Base-by-base conservation (phyloP, 371 early-diverging fungal species). In the Chytridium lagenaria region DNA sequence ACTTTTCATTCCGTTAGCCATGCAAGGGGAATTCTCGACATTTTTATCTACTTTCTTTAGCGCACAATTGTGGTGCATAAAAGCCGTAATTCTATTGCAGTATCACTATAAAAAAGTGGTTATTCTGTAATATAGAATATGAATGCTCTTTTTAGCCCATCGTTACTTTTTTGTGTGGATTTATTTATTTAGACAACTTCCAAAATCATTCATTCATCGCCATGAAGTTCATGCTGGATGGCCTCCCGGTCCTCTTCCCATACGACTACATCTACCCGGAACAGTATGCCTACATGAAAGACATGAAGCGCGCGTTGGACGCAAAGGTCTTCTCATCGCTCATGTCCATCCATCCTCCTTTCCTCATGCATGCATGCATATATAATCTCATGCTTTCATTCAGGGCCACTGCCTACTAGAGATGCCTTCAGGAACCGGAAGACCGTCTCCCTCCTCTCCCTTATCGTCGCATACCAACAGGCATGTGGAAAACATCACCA, bases 401-500 rank as follows among this genome's bases (percentile, higher is more conserved):
- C 55, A 94, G 92, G 98, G 99, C 38, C 96, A 97, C 77, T 92
- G 94, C 74, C 88, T 99, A 61, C 88, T 99, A 22, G 99, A 99
- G 87, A 99, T 99, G 99, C 99, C 99, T 64, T 99, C 99, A 22
- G 99, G 99, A 50, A 99, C 99, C 0, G 99, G 99, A 99, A 99
- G 84, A 99, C 99, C 0, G 90, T 99, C 12, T 93, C 98, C 19
- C 86, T 99, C 19, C 84, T 99, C 1, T 97, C 99, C 31, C 86
- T 99, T 2, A 97, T 98, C 78, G 90, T 99, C n/a, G 91, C 99
- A 28, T 99, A 99, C 85, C 96, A 96, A 83, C 89, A 90, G 89
- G 93, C 92, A 79, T 1, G 23, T 31, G 40, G 59, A 19, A 28
- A 36, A 40, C 69, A 19, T 37, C 19, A 16, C 36, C 26, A 22